Percentiles rank a stretch among this genome's conserved stretches.
Conservation (phyloP, 1,139 yeast species). For the Geotrichum macrosporum region DNA sequence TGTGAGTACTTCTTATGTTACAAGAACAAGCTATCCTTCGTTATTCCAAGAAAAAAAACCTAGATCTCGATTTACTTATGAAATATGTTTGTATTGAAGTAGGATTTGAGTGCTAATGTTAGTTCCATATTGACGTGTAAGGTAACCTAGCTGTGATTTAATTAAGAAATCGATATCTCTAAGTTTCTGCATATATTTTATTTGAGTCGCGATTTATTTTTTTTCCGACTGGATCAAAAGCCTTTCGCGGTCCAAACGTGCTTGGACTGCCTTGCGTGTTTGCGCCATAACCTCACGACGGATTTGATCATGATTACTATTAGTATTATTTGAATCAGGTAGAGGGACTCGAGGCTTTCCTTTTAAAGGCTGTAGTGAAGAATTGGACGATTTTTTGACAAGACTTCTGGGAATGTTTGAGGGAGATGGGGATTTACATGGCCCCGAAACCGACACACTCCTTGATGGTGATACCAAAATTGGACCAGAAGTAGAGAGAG, state of each 20-base stretch:
- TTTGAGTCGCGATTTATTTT: background rate
- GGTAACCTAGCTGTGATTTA: too few species aligned
- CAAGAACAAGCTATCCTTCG: too few species aligned
- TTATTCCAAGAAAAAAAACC: too few species aligned
- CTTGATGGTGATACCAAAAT: constrained; percentile 5
- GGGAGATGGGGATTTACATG: constrained; percentile 4
- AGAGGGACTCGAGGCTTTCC: background rate
- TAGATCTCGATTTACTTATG: too few species aligned
- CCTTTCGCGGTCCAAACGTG: constrained; percentile 31
- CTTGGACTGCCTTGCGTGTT: constrained; percentile 32
- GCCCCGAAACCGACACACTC: constrained; percentile 9
- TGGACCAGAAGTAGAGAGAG: constrained; percentile 8
- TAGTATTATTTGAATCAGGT: background rate
- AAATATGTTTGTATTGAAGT: too few species aligned
- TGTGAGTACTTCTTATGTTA: too few species aligned
- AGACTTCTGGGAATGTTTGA: constrained; percentile 1
- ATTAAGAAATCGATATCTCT: too few species aligned
- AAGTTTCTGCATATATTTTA: too few species aligned
- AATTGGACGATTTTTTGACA: constrained; percentile 5
- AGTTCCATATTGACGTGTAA: too few species aligned
- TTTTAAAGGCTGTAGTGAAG: background rate
- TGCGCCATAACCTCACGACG: constrained; percentile 30
- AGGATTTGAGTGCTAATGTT: too few species aligned
- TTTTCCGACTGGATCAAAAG: constrained; percentile 19
- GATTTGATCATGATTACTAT: constrained; percentile 21